These are phyloP conservation scores for Trichaptum fuscoviolaceum DNA, from an alignment of 768 basidiomycete species.

Conservation along the genomic window DNA sequence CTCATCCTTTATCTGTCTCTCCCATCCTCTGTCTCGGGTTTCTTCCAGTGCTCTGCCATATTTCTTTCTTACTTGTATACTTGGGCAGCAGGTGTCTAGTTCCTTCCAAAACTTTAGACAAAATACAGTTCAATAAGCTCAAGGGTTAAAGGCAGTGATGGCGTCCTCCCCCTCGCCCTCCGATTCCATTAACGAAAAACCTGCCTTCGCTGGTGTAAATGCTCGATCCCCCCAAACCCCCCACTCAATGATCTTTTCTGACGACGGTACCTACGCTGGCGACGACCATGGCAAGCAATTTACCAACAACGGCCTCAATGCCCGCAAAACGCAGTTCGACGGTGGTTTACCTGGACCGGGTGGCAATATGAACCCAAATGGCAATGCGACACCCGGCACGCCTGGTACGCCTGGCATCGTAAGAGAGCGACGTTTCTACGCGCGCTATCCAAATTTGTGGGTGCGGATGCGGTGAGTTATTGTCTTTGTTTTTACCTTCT, in stretches of 20 bases:
- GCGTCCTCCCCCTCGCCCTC: background rate
- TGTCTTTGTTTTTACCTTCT: background rate
- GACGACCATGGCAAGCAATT: background rate
- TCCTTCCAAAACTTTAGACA: too few relatives aligned
- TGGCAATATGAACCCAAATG: background rate
- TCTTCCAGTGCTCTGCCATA: too few relatives aligned
- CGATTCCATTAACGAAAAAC: background rate
- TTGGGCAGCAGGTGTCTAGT: too few relatives aligned
- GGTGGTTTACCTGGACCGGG: background rate
- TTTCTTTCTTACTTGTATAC: too few relatives aligned
- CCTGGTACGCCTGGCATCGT: background rate
- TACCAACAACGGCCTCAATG: background rate
- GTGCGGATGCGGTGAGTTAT: background rate
- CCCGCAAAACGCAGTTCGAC: background rate
- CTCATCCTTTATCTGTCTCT: background rate
- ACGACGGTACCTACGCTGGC: background rate
- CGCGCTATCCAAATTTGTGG: background rate
- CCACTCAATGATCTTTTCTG: background rate
- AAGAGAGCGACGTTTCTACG: background rate
- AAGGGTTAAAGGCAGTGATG: background rate
- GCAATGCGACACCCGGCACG: background rate
- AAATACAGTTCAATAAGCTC: background rate
- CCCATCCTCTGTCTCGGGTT: background rate
- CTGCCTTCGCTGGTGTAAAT: background rate
- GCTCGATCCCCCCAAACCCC: background rate